Evolutionary conservation across 352 stramenopile species (phyloP), one percentile per base, ranked within the genome.

Genomic region (Phytophthora pluvialis): DNA sequence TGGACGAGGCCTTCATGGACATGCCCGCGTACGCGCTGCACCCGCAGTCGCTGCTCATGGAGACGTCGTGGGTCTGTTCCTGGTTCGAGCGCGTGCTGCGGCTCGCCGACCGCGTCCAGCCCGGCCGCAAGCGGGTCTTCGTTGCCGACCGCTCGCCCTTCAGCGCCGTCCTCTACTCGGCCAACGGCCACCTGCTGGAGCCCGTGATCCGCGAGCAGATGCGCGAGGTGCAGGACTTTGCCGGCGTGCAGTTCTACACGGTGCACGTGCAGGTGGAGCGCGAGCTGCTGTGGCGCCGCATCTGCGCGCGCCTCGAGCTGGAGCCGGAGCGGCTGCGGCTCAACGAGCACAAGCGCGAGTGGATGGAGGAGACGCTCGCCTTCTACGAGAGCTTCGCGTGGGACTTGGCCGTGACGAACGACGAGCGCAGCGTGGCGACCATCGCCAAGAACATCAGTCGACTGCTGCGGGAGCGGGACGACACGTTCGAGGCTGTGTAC

Each of bases 11-110:
- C 26, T 97, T 97, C 64, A 86, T 97, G 64, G 75, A 93, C 77
- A 96, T 97, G 89, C 86, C 88, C 7, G 70, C 80, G 12, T 92
- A 95, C 54, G 81, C 83, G 26, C 73, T 97, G 54, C 84, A 93
- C 60, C 88, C 89, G n/a, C 89, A 97, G 70, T 94, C 88, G 25
- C 75, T 97, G 26, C 84, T 97, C 36, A 96, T 96, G 88, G 89
- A 97, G 66, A 96, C 88, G 32, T 89, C 81, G 29, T 97, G 89
- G 89, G 88, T 97, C 59, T 95, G 86, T 59, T 93, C 86, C 9
- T 97, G 89, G 88, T 97, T 97, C 61, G 83, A 94, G 69, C 83
- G 88, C 57, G 81, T 97, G n/a, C 62, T 97, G 45, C 81, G 83
- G 21, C 73, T 93, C 11, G 82, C 83, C 11, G 77, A 72, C 32